Evolutionary conservation across 2,329 filamentous ascomycete species (phyloP), one percentile per base, ranked within the genome.

Genomic region (Pseudocercospora fuligena): DNA sequence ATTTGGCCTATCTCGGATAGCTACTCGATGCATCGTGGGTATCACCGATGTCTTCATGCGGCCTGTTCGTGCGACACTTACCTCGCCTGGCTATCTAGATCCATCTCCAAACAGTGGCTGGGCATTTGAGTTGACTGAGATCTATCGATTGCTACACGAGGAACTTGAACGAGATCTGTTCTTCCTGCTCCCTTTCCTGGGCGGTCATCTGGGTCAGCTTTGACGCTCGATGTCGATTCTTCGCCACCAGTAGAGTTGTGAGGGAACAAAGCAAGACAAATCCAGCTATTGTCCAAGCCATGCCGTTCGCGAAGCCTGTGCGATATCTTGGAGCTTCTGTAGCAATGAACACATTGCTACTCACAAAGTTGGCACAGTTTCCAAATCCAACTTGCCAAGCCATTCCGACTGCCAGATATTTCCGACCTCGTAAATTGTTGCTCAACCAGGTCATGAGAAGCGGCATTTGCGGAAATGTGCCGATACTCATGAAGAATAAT

Each of bases 401-500:
- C 60, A 66, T 66, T 7, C 64, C 64, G 11, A 66, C 64, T 21
- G 64, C 64, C 3, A 66, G 53, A 29, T 62, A 66, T 53, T 59
- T 66, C 12, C 64, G 49, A 7, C 64, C 64, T 46, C 64, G 33
- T 12, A 66, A 27, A 51, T 66, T 62, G 14, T 31, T 46, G 31
- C 59, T 62, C 33, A 66, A 46, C 64, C 64, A 66, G 11, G 64
- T 43, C 64, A 66, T 66, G 14, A 66, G 23, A 3, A 66, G 31
- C 11, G 64, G 64, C 64, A 66, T 66, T 49, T 66, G 64, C 1
- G 64, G 64, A 53, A 66, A 61, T 8, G 58, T 66, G 36, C 64
- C 64, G 31, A 66, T 66, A 29, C 58, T 61, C 64, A 66, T 66
- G 58, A 66, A 60, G 64, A 66, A 66, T 11, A 66, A 25, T 12